Conservation (phyloP, 1,139 yeast species). For the Zygoascus hellenicus region DNA sequence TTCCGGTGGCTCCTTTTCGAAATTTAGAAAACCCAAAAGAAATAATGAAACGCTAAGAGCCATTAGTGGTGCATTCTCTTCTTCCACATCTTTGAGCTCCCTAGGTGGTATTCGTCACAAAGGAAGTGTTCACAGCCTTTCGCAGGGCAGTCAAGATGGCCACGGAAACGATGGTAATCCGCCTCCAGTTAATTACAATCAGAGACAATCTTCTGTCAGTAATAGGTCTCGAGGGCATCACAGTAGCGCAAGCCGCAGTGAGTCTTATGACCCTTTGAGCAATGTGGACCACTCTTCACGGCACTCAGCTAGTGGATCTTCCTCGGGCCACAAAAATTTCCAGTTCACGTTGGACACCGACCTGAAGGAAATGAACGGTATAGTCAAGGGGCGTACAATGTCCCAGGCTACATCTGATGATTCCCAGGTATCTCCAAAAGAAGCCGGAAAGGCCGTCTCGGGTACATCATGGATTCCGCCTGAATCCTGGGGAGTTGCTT, state of each 20-base stretch:
- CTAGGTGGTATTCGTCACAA: conserved; percentile 2
- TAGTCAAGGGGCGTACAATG: conserved; percentile 29
- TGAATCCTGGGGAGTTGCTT: conserved; percentile 66
- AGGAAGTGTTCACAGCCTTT: conserved; percentile 1
- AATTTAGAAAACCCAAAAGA: conserved; percentile 1
- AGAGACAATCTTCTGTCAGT: conserved; percentile 3
- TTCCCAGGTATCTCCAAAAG: conserved; percentile 7
- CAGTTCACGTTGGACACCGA: conserved; percentile 40
- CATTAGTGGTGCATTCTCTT: conserved; percentile 4
- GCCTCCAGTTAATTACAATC: neutral
- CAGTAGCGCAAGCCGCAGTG: neutral
- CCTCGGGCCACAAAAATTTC: conserved; percentile 2
- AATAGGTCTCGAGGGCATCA: neutral
- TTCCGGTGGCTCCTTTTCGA: neutral
- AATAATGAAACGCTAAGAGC: conserved; percentile 7
- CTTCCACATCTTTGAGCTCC: conserved; percentile 5
- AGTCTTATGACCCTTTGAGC: neutral
- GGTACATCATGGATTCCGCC: conserved; percentile 56
- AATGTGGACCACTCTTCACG: neutral
- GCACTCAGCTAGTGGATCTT: neutral
- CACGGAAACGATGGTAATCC: neutral
- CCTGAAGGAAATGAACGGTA: conserved; percentile 48
- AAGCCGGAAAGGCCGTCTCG: conserved; percentile 15
- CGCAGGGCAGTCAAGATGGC: conserved; percentile 1
- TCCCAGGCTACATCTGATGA: conserved; percentile 12